Percentiles rank a stretch among this genome's conserved stretches.
Evolutionary conservation across 73 alveolate genomes (phyloP).

Genomic region (Diophrys sp.): DNA sequence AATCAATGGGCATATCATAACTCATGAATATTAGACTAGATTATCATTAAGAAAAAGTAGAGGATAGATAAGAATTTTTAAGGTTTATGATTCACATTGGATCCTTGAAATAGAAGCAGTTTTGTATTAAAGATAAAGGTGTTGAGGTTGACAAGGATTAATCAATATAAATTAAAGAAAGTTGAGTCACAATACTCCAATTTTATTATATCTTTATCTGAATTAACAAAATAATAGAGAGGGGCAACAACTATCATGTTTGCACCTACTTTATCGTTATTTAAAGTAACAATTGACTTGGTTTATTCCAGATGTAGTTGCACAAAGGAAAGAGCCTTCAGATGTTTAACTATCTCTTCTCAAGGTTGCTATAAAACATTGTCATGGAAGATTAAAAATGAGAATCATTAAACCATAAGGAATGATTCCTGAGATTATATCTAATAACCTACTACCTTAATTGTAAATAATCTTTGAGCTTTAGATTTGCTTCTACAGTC

Average conservation of each 20-base stretch:
- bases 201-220: too few species aligned
- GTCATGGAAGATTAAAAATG: too few species aligned
- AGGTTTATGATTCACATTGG: constrained; percentile 97
- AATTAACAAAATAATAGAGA: too few species aligned
- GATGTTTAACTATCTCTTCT: neutral
- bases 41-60: constrained; percentile 95
- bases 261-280: neutral
- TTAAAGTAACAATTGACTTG: neutral
- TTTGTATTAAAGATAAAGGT: constrained; percentile 82
- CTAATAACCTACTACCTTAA: too few species aligned
- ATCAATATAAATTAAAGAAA: too few species aligned
- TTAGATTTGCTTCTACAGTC: too few species aligned
- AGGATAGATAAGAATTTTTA: constrained; percentile 93
- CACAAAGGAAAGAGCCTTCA: neutral
- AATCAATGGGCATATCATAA: constrained; percentile 99
- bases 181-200: too few species aligned
- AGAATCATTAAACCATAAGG: too few species aligned
- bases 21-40: constrained; percentile 98
- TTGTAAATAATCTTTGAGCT: too few species aligned
- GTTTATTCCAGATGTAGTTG: neutral
- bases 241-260: neutral
- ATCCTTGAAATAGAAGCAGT: constrained; percentile 98
- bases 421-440: too few species aligned
- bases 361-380: neutral
- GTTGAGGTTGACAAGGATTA: constrained; percentile 67